Conservation (phyloP, 2,329 filamentous ascomycete genomes). For the Stagonosporopsis rhizophila region DNA sequence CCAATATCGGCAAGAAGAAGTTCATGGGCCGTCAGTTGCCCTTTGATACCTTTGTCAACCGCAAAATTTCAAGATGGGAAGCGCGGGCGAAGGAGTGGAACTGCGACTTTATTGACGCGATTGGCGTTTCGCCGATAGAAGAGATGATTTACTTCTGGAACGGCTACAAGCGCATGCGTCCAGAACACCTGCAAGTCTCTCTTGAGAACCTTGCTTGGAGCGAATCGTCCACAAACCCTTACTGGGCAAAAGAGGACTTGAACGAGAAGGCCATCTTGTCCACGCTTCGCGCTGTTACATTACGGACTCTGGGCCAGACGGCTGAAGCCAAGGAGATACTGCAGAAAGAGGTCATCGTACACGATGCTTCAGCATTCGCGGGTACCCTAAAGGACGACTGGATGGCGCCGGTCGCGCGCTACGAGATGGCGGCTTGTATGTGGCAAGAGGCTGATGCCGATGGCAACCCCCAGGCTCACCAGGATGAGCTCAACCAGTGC, state of each 20-base stretch:
- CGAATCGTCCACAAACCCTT: slow-evolving; percentile 58
- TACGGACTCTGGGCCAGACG: slow-evolving; percentile 68
- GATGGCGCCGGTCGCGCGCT: slow-evolving; percentile 75
- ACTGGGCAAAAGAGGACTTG: slow-evolving; percentile 59
- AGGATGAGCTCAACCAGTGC: slow-evolving; percentile 65
- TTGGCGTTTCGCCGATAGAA: slow-evolving; percentile 79
- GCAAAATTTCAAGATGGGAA: slow-evolving; percentile 91
- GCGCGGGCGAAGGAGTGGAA: slow-evolving; percentile 71
- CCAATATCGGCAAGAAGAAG: slow-evolving; percentile 80
- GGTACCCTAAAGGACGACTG: slow-evolving; percentile 72
- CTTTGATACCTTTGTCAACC: slow-evolving; percentile 83
- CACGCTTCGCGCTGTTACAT: slow-evolving; percentile 70
- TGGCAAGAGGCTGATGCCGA: slow-evolving; percentile 70
- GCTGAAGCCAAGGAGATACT: slow-evolving; percentile 72
- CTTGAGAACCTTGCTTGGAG: slow-evolving; percentile 72
- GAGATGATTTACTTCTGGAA: slow-evolving; percentile 98
- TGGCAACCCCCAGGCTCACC: slow-evolving; percentile 44
- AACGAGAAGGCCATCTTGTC: slow-evolving; percentile 71
- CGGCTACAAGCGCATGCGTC: slow-evolving; percentile 80
- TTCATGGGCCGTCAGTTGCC: slow-evolving; percentile 91
- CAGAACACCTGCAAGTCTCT: slow-evolving; percentile 68
- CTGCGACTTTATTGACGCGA: slow-evolving; percentile 74
- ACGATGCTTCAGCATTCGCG: slow-evolving; percentile 63
- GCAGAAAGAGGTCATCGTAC: slow-evolving; percentile 66
- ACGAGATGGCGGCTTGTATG: slow-evolving; percentile 82